Percentiles rank a stretch among this genome's conserved stretches.
Evolutionary conservation across 768 basidiomycete species (phyloP).

Genomic region (Omphalotus guepiniiformis): DNA sequence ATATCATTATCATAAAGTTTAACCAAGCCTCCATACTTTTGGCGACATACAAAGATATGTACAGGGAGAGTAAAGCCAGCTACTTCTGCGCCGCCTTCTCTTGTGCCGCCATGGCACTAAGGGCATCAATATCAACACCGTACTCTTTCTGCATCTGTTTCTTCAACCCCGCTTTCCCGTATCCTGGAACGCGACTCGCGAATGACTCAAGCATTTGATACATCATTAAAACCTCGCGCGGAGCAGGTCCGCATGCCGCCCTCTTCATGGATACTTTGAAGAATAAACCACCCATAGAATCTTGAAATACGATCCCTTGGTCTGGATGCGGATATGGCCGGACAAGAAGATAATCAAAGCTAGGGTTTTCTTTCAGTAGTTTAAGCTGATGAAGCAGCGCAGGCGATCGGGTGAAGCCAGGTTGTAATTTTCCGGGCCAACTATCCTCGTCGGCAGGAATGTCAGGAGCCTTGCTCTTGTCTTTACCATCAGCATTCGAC

Average conservation of each 20-base stretch:
- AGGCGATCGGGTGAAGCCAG: constrained; percentile 16
- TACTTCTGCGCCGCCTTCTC: too few species aligned
- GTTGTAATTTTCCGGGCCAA: constrained; percentile 1
- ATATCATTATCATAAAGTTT: too few species aligned
- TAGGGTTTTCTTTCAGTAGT: constrained; percentile 13
- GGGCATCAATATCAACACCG: constrained; percentile 16
- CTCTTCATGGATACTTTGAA: constrained; percentile 13
- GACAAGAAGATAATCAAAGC: constrained; percentile 13
- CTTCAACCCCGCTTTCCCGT: constrained; percentile 12
- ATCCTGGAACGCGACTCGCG: constrained; percentile 9
- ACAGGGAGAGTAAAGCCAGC: too few species aligned
- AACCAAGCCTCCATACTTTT: too few species aligned
- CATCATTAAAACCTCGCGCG: constrained; percentile 13
- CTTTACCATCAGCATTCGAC: background rate
- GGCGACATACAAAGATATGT: too few species aligned
- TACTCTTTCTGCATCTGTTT: constrained; percentile 16
- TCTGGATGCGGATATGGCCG: constrained; percentile 11
- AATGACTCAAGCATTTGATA: constrained; percentile 10
- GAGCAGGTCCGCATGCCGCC: constrained; percentile 9
- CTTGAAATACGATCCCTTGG: constrained; percentile 12
- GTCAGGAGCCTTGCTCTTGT: background rate
- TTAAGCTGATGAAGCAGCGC: constrained; percentile 17
- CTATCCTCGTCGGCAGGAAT: background rate
- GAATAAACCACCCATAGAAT: constrained; percentile 10
- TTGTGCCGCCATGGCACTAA: too few species aligned